Base-by-base conservation (phyloP, 2,329 filamentous ascomycete species). In the Botrytis cinerea region DNA sequence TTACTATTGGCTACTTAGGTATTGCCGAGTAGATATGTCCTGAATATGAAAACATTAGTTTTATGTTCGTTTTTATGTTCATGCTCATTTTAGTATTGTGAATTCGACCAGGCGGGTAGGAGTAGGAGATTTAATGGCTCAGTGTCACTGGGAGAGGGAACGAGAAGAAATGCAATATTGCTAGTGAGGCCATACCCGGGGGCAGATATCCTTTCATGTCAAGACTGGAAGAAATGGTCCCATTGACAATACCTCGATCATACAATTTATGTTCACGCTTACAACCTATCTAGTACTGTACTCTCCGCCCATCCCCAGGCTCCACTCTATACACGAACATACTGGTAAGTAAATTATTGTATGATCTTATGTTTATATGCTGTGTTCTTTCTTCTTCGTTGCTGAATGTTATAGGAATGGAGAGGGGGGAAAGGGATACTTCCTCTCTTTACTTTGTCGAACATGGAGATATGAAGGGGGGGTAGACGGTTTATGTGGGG, bases 21-120 rank as follows among this genome's bases (percentile, higher is more conserved):
- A 57, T 43, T 54, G 35, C 35, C 18, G 32, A 68, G 38, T 68
- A 57, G 25, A 68, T 43, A 25, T 68, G 54, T 57, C 48, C 38
- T 68, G 35, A 68, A 68, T 40, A 68, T 57, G 66, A 68, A 43
- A n/a, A 57, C 43, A 57, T 57, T 43, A 68, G 35, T 43, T 57
- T 68, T 57, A 40, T 57, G 18, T 57, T 68, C 18, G 14, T 63
- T 40, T 22, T 20, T 63, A n/a, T 20, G n/a, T 63, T 18, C n/a
- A 28, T 28, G 14, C 14, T 54, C 35, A 16, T 43, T 38, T 28
- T 20, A n/a, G 32, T 45, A 5, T 45, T 10, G 6, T 63, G 38
- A 63, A 2, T 43, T 61, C 7, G 59, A 22, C 5, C 20, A 20
- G 59, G 32, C 9, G 12, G 57, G 20, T 20, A 38, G 35, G 32